Percentiles rank a stretch among this genome's conserved stretches.
Conservation (phyloP, 257 asterid species). For the Thymus mandschuricus region DNA sequence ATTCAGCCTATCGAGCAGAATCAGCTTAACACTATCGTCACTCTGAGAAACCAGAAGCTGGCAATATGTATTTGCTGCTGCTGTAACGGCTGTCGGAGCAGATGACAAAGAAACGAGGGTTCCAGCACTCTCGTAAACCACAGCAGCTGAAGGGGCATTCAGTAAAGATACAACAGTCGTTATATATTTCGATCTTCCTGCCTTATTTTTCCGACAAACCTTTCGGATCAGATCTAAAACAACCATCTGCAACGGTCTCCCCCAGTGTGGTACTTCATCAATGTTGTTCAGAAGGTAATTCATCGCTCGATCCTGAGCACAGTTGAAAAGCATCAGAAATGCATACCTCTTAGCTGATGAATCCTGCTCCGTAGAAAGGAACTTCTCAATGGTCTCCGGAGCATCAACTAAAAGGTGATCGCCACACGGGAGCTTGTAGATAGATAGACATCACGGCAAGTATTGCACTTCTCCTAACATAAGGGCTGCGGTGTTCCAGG, state of each 20-base stretch:
- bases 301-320: conserved; percentile 93
- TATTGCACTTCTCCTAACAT: conserved; percentile 84
- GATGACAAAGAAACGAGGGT: conserved; percentile 94
- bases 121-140: conserved; percentile 96
- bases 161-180: conserved; percentile 81
- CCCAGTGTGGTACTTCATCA: conserved; percentile 86
- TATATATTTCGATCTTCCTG: conserved; percentile 89
- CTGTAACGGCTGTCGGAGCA: conserved; percentile 95
- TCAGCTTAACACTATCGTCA: conserved; percentile 92
- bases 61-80: conserved; percentile 96
- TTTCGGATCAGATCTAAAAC: conserved; percentile 87
- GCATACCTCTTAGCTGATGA: conserved; percentile 91
- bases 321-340: conserved; percentile 93
- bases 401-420: conserved; percentile 97
- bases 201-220: conserved; percentile 95
- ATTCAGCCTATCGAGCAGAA: conserved; percentile 86
- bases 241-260: conserved; percentile 94
- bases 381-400: conserved; percentile 87
- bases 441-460: conserved; percentile 95
- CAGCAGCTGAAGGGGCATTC: conserved; percentile 91
- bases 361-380: conserved; percentile 84
- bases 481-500: conserved; percentile 94
- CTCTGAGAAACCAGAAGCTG: conserved; percentile 97
- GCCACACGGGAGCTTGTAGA: conserved; percentile 88
- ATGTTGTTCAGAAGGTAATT: conserved; percentile 79